Conservation (phyloP, 305 asterid species). For the Rubia occidens region DNA sequence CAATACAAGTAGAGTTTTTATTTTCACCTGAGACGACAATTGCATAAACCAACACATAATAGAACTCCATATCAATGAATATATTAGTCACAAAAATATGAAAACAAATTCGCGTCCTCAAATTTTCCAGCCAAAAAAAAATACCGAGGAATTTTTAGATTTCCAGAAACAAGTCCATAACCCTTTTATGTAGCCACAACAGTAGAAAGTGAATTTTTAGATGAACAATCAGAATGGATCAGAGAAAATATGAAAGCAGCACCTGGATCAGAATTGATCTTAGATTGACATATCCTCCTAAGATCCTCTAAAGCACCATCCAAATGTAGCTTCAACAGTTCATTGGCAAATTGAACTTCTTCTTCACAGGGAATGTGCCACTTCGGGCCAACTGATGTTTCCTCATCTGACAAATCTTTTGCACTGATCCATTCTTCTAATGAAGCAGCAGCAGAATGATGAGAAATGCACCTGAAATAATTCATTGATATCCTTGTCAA, state of each 20-base stretch:
- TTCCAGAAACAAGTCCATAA: neutral
- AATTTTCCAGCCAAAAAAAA: neutral
- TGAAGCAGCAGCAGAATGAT: conserved; percentile 50
- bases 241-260: conserved; percentile 15
- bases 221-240: conserved; percentile 1
- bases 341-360: conserved; percentile 83
- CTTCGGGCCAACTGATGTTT: conserved; percentile 50
- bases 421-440: conserved; percentile 85
- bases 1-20: conserved; percentile 4
- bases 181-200: conserved; percentile 1
- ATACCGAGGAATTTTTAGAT: neutral
- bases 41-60: neutral
- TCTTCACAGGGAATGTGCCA: conserved; percentile 89
- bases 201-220: conserved; percentile 6
- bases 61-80: neutral
- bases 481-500: conserved; percentile 12
- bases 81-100: neutral
- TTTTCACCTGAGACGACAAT: neutral
- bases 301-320: conserved; percentile 90
- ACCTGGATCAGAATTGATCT: conserved; percentile 92
- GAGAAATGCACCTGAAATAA: conserved; percentile 58
- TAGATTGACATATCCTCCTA: conserved; percentile 61
- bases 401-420: conserved; percentile 55
- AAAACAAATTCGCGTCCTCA: neutral
- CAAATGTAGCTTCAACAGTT: conserved; percentile 75